Percentiles rank a stretch among this genome's conserved stretches.
phyloP scores from a whole-genome alignment of 1,284 basidiomycete species.

The Moniliophthora roreri region DNA sequence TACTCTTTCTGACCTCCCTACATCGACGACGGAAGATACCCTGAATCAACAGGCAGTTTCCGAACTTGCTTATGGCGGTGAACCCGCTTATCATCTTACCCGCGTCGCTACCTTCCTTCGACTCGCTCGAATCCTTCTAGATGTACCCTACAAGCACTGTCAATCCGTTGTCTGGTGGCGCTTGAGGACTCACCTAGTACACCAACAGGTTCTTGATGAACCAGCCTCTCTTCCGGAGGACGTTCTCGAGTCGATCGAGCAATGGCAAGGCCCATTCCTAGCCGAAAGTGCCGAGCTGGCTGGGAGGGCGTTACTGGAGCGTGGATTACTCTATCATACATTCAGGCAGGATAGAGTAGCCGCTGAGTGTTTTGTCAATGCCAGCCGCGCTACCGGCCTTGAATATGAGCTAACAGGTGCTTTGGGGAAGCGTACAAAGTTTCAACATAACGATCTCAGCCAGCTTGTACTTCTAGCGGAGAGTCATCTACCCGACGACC shows the following conservation, averaged over 20 bases:
- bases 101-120: slow-evolving; percentile 72
- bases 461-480: slow-evolving; percentile 95
- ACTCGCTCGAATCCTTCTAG: slow-evolving; percentile 74
- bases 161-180: slow-evolving; percentile 74
- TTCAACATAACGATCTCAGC: slow-evolving; percentile 82
- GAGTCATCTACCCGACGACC: slow-evolving; percentile 58
- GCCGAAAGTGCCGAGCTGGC: slow-evolving; percentile 58
- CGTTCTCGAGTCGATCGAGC: slow-evolving; percentile 47
- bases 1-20: slow-evolving; percentile 39
- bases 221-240: slow-evolving; percentile 62
- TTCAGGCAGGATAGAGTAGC: slow-evolving; percentile 78
- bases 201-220: slow-evolving; percentile 87
- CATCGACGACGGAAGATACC: slow-evolving; percentile 43
- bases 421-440: slow-evolving; percentile 93
- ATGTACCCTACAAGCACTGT: slow-evolving; percentile 46
- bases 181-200: slow-evolving; percentile 72
- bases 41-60: slow-evolving; percentile 72
- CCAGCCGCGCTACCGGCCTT: slow-evolving; percentile 77
- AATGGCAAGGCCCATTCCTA: slow-evolving; percentile 42
- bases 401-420: slow-evolving; percentile 94
- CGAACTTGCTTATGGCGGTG: slow-evolving; percentile 83
- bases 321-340: slow-evolving; percentile 79
- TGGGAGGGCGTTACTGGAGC: slow-evolving; percentile 76
- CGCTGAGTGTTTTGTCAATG: slow-evolving; percentile 77
- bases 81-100: slow-evolving; percentile 95